Percentiles rank a stretch among this genome's conserved stretches.
phyloP scores from a whole-genome alignment of 208 protist species.

The Angomonas ambiguus region DNA sequence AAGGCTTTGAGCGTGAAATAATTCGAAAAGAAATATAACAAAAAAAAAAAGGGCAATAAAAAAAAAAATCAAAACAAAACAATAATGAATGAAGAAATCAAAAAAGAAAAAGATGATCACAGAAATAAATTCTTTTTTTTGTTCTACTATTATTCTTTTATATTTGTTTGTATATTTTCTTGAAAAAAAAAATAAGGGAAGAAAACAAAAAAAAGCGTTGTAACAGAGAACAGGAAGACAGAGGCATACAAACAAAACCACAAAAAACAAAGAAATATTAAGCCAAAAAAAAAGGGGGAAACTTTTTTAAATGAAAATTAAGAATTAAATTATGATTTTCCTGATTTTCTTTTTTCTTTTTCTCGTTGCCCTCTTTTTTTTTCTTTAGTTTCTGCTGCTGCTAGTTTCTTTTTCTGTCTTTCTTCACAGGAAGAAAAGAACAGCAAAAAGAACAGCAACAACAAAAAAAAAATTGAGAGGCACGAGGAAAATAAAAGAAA shows the following conservation, averaged over 20 bases:
- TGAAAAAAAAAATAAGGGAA: slow-evolving; percentile 16
- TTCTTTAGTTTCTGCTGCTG: slow-evolving; percentile 6
- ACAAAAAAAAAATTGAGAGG: neutral
- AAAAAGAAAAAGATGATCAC: slow-evolving; percentile 8
- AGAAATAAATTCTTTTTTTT: neutral
- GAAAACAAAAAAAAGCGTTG: slow-evolving; percentile 12
- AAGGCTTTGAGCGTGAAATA: no score
- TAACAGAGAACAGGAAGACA: neutral
- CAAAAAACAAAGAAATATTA: neutral
- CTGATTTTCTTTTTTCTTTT: neutral
- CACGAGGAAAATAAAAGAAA: no score
- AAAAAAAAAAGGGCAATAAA: slow-evolving; percentile 14
- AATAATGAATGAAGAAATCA: neutral
- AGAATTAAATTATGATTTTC: slow-evolving; percentile 10
- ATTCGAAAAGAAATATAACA: neutral
- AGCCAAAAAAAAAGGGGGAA: neutral
- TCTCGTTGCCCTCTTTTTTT: neutral
- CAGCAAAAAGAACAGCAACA: slow-evolving; percentile 3
- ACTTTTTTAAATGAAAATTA: neutral
- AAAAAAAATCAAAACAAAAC: neutral
- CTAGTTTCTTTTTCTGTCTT: slow-evolving; percentile 1
- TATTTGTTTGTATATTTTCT: slow-evolving; percentile 14
- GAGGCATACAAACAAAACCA: neutral
- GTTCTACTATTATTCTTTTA: neutral
- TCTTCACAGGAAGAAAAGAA: slow-evolving; percentile 16